Percentiles rank a stretch among this genome's conserved stretches.
phyloP scores from a whole-genome alignment of 306 rosid genomes.

The Pterocarpus macrocarpus region DNA sequence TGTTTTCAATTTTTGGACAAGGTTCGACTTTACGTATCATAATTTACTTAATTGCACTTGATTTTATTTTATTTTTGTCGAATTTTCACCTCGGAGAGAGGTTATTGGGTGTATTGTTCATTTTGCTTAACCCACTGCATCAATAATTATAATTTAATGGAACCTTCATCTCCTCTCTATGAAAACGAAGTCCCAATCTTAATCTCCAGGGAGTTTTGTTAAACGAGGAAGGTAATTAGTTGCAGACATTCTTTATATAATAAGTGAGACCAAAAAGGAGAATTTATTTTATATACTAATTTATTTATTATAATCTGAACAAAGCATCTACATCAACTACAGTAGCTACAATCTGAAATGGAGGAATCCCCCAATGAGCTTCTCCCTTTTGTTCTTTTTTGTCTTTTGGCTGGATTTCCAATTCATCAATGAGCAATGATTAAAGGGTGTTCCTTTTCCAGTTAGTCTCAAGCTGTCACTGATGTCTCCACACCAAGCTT shows the following conservation, averaged over 20 bases:
- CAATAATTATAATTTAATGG: not conserved
- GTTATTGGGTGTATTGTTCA: not conserved
- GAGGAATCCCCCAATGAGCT: slow-evolving; percentile 46
- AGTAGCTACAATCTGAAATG: slow-evolving; percentile 33
- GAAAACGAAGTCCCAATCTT: not conserved
- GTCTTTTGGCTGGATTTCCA: not conserved
- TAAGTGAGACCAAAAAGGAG: slow-evolving; percentile 24
- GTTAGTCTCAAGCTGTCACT: slow-evolving; percentile 73
- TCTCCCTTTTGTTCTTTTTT: not conserved
- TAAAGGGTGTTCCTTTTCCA: not conserved
- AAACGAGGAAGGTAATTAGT: slow-evolving; percentile 8
- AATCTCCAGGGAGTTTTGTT: not conserved
- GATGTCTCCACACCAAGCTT: slow-evolving; percentile 86
- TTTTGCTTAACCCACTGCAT: not conserved
- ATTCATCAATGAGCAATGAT: slow-evolving; percentile 20
- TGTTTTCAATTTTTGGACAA: not conserved
- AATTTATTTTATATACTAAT: slow-evolving; percentile 38
- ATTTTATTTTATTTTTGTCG: not conserved
- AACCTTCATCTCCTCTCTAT: not conserved
- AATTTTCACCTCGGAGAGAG: not conserved
- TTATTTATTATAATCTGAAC: slow-evolving; percentile 38
- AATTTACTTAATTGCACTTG: not conserved
- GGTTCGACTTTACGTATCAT: not conserved
- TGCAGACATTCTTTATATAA: not conserved
- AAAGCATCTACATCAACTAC: slow-evolving; percentile 60